Base-by-base conservation (phyloP, 1,284 basidiomycete species). In the Naganishia sp. region DNA sequence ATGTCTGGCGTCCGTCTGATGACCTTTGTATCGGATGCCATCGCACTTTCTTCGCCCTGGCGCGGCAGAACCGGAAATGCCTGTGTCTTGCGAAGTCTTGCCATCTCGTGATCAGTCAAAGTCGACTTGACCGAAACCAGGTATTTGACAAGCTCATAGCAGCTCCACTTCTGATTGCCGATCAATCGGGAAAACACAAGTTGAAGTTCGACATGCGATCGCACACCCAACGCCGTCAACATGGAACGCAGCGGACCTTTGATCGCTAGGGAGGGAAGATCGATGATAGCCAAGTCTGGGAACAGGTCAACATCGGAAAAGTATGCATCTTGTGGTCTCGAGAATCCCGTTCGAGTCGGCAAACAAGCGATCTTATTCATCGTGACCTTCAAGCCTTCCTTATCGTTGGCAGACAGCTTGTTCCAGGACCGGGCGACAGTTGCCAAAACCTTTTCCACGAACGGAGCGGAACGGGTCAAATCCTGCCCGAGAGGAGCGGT, bases 201-300 rank as follows among this genome's bases (percentile, higher is more conserved):
- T 75, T 94, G 91, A 1, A 95, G 82, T 66, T 95, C 91, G 13
- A 98, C 93, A 72, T 97, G 94, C 73, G 88, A 90, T 25, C 93
- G 85, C 11, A 98, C 92, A 10, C 92, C 94, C 0, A 98, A 81
- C 0, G 84, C 85, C 31, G 86, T 82, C 5, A 99, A 79, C 28
- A 97, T 78, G 72, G 86, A 89, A 73, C 95, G 92, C 70, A 94
- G 75, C 16, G 83, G 81, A 1, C 89, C 90, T 74, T 90, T 94
- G 69, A 95, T 83, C 0, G 80, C 73, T 1, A 85, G 86, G 13
- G 88, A 90, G 0, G 92, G 86, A 55, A 98, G 81, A 1, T 83
- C 85, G 2, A 95, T 87, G 33, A 94, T 86, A 0, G 92, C 88
- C 25, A 97, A 82, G 77, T 99, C 94, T 15, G 87, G 84, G 77